Base-by-base conservation (phyloP, 179 eudicot species). In the Heliamphora pulchella region DNA sequence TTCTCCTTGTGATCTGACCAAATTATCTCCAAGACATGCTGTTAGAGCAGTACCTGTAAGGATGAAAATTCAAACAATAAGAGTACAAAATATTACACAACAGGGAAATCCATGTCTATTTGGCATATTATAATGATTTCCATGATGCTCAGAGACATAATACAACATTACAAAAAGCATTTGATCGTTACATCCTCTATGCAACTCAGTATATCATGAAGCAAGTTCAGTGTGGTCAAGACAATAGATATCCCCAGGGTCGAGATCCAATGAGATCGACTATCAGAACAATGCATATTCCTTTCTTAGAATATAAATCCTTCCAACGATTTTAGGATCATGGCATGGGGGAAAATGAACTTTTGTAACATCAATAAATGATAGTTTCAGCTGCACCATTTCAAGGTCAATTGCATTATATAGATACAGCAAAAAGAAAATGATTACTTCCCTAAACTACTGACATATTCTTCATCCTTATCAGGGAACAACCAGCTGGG, bases 31-130 rank as follows among this genome's bases (percentile, higher is more conserved):
- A 77, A 90, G 62, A 80, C 83, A 82, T 69, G 90, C 92, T 75
- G 91, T 89, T 54, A 89, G 84, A 77, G 86, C 90, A 18, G 86
- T 89, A 66, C 98, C 98, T 94, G 87, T 79, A 86, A 61, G 75
- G 46, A 76, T 54, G 74, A 43, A 9, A 17, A 74, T 55, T 61
- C n/a, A 31, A 54, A n/a, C 41, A 46, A 48, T 1, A 74, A 66
- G 39, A 44, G 14, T 10, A 18, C 67, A 77, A 66, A 41, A 54
- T 8, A 64, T 11, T 39, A 61, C 58, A 14, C 6, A 57, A 48
- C 15, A 22, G 72, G 44, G 51, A 14, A 20, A 17, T n/a, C 53
- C 43, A 46, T 13, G 44, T 8, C 55, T 47, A 11, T 18, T 63
- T 18, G 5, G 41, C 18, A 31, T 18, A 77, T 3, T n/a, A 31